These are phyloP conservation scores for Paramarasmius palmivorus DNA, from an alignment of 1,284 basidiomycete species.

Conservation along the genomic window DNA sequence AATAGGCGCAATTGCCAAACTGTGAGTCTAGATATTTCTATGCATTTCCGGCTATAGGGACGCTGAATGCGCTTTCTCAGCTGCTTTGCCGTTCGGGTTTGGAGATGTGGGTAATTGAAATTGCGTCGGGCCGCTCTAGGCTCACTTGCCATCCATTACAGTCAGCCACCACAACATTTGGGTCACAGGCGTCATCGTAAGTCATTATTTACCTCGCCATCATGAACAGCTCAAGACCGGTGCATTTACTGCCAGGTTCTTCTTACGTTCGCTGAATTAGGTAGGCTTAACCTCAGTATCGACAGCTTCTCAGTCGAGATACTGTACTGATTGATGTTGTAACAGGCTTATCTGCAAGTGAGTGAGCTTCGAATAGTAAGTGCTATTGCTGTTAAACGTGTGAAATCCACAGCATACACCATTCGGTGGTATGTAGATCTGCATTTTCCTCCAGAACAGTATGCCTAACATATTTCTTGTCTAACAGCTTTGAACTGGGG, in stretches of 20 bases:
- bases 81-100: slow-evolving; percentile 10
- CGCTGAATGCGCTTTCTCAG: background rate
- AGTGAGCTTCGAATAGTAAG: background rate
- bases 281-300: background rate
- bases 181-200: too few relatives aligned
- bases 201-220: background rate
- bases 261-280: slow-evolving; percentile 3
- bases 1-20: slow-evolving; percentile 4
- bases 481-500: background rate
- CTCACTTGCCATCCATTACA: background rate
- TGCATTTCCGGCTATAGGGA: background rate
- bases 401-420: slow-evolving; percentile 1
- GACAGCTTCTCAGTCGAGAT: background rate
- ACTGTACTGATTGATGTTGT: background rate
- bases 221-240: background rate
- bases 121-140: too few relatives aligned
- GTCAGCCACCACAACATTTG: slow-evolving; percentile 5
- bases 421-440: background rate
- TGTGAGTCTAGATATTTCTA: background rate
- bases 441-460: background rate
- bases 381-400: too few relatives aligned
- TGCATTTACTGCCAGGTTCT: background rate
- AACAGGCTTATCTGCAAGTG: background rate
- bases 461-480: too few relatives aligned
- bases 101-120: slow-evolving; percentile 6